phyloP scores from a whole-genome alignment of 2,329 filamentous ascomycete genomes.

The Aspergillus intermedius region DNA sequence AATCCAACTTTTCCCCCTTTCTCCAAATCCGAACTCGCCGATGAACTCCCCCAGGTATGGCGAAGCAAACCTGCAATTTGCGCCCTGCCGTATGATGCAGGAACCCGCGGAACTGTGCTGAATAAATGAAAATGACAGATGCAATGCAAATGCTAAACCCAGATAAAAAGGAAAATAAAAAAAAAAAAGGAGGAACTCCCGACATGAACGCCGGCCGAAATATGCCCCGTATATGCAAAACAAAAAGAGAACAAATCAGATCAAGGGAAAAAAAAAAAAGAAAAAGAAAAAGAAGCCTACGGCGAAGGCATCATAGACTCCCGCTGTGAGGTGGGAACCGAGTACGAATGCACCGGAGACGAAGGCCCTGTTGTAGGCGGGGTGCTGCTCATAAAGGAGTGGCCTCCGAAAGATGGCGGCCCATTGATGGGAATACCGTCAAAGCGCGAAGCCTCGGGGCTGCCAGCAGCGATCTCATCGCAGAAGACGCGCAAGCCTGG shows the following conservation, averaged over 20 bases:
- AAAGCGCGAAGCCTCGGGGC: constrained; percentile 18
- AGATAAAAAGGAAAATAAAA: constrained; percentile 3
- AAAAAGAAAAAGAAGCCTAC: constrained; percentile 4
- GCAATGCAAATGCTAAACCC: constrained; percentile 25
- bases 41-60: no score
- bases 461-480: constrained; percentile 24
- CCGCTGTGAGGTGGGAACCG: constrained; percentile 21
- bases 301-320: constrained; percentile 22
- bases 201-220: neutral
- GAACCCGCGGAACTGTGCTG: neutral
- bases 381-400: constrained; percentile 25
- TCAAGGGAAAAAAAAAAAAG: constrained; percentile 2
- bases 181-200: neutral
- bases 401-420: constrained; percentile 22
- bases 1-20: no score
- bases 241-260: neutral
- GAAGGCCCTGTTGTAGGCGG: constrained; percentile 30
- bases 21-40: no score
- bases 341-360: constrained; percentile 27
- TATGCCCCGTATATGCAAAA: neutral
- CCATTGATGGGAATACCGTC: constrained; percentile 19
- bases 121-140: constrained; percentile 18
- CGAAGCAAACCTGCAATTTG: no score
- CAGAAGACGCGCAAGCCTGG: constrained; percentile 32
- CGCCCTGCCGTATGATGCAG: no score